Base-by-base conservation (phyloP, 2,329 filamentous ascomycete species). In the Pestalotiopsis sp. region DNA sequence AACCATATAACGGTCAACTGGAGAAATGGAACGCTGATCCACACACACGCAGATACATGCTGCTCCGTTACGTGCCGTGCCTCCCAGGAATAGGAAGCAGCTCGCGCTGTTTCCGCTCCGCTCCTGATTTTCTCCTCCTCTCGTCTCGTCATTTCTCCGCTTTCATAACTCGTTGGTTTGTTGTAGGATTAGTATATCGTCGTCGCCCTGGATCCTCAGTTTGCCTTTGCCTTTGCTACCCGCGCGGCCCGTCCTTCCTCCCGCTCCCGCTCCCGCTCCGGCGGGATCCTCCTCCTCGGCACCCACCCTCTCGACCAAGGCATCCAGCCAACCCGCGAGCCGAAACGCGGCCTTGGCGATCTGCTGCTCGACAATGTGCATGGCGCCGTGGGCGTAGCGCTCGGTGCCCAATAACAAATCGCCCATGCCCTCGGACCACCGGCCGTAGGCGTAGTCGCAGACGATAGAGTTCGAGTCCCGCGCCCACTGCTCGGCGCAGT, bases 401-500 rank as follows among this genome's bases (percentile, higher is more conserved):
- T 62, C 59, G 27, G 6, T 4, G 27, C 59, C 59, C 4, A 36
- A 13, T 2, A 62, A 12, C n/a, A 62, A 13, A 20, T 62, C 59
- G 31, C 59, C 31, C 31, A 36, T 62, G 59, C 59, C 31, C n/a
- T 62, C 36, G 59, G 38, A 27, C 14, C 12, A 20, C 12, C 59
- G 27, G 9, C 59, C 59, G 17, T 62, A 62, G 27, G 59, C 59
- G 31, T 62, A 62, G 31, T 62, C 59, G 59, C 59, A 62, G 31
- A 62, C 59, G 17, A 62, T 62, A n/a, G 4, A 4, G n/a, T 61
- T 61, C 3, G 59, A 61, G 59, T 61, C 59, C 17, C 36, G 27
- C 25, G 59, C 59, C 59, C 59, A 61, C 31, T 61, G 59, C 59
- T 61, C 59, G 59, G 59, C 25, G 31, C 59, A 61, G 17, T 36